These are phyloP conservation scores for Vitis vinifera DNA, from an alignment of 164 flowering plant species.

Conservation along the genomic window ASM3070453v1 NC_081822.1:5057001-5057500, in stretches of 20 bases:
- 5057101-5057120: constrained; percentile 38
- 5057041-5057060: constrained; percentile 50
- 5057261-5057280: constrained; percentile 32
- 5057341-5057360: constrained; percentile 43
- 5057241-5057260: constrained; percentile 42
- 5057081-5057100: constrained; percentile 50
- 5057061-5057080: constrained; percentile 52
- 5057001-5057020: constrained; percentile 58
- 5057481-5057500: constrained; percentile 67
- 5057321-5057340: constrained; percentile 36
- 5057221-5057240: constrained; percentile 34
- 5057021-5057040: constrained; percentile 62
- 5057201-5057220: constrained; percentile 49
- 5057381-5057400: constrained; percentile 58
- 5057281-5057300: constrained; percentile 30
- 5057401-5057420: constrained; percentile 60
- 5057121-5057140: constrained; percentile 37
- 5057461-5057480: constrained; percentile 80
- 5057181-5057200: constrained; percentile 39
- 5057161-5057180: constrained; percentile 41
- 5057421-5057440: constrained; percentile 53
- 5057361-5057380: constrained; percentile 59
- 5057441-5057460: constrained; percentile 62
- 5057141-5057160: constrained; percentile 61
- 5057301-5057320: constrained; percentile 37